Evolutionary conservation across 2,329 filamentous ascomycete species (phyloP), one percentile per base, ranked within the genome.

Genomic region (Ascosphaera acerosa): DNA sequence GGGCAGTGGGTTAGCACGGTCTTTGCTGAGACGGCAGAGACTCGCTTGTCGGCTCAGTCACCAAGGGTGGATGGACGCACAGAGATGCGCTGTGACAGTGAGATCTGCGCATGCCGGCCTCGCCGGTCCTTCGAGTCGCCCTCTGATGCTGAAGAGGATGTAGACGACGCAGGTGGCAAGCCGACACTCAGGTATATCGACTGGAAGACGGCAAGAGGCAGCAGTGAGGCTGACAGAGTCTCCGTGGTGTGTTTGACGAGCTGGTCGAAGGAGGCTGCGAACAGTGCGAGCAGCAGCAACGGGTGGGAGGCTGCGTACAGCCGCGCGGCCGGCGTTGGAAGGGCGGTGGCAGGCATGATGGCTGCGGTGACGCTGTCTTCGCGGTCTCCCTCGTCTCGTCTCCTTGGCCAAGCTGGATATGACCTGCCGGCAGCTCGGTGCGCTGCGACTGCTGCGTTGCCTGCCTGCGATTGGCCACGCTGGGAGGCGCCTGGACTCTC

Each of bases 201-300:
- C 49, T 90, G 81, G 3, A 80, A 47, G 3, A 59, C 50, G 3
- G 64, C 62, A 10, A 82, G 56, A 9, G 67, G 61, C 1, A 71
- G 61, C 2, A 84, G 53, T 2, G 70, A 57, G 18, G 47, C 59
- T 10, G 63, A 49, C 22, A 90, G 61, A 4, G 71, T 63, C 10
- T 61, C 51, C 2, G 73, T 62, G 1, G 81, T 77, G 39, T 82
- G 65, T 10, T 60, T 56, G 17, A 89, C 74, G 16, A 90, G 58
- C 12, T 61, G 53, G 20, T 54, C 47, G 50, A 89, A 84, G 23
- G 64, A 64, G 38, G 65, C 45, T 29, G 62, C 59, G 45, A 74
- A 70, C 20, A 74, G 51, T 6, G 61, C 62, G 18, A 77, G 59
- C 18, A 89, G 58, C 7, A 80, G 51, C 16, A 62, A 50, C 0